Evolutionary conservation across 23 red algal genomes (phyloP).

Genomic region (Gracilaria gracilis): DNA sequence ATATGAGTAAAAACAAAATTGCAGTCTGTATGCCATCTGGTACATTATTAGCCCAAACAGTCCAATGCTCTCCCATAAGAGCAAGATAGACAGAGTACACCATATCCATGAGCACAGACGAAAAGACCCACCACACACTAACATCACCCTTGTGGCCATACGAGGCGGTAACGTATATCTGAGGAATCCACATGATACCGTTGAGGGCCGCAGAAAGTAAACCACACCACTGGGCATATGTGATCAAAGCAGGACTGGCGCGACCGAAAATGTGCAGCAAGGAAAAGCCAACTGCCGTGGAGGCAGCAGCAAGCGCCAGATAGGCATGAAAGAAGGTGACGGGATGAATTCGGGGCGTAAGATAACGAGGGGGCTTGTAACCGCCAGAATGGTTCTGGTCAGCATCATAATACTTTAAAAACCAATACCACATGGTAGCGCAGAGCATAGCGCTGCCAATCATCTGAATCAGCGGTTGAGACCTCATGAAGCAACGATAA

Average conservation of each 20-base stretch:
- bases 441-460: conserved; percentile 61
- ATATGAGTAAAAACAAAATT: conserved; percentile 63
- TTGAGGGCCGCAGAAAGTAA: conserved; percentile 58
- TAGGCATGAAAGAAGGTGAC: conserved; percentile 64
- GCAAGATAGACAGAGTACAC: conserved; percentile 78
- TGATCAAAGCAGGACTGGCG: background rate
- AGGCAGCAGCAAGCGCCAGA: conserved; percentile 10
- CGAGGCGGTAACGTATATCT: conserved; percentile 72
- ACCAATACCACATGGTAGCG: conserved; percentile 86
- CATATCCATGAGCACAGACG: conserved; percentile 78
- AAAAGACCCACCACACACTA: conserved; percentile 78
- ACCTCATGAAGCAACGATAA: conserved; percentile 71
- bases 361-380: conserved; percentile 33
- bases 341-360: conserved; percentile 14
- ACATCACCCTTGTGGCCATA: conserved; percentile 82
- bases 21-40: conserved; percentile 80
- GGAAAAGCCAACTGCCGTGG: conserved; percentile 26
- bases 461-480: conserved; percentile 80
- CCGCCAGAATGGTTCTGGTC: conserved; percentile 21
- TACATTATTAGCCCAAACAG: conserved; percentile 89
- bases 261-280: conserved; percentile 2
- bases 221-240: conserved; percentile 79
- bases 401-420: conserved; percentile 58
- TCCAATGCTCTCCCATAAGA: conserved; percentile 60
- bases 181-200: conserved; percentile 91